Evolutionary conservation across 805 yeast species (phyloP).

Genomic region (Yamadazyma tumulicola): DNA sequence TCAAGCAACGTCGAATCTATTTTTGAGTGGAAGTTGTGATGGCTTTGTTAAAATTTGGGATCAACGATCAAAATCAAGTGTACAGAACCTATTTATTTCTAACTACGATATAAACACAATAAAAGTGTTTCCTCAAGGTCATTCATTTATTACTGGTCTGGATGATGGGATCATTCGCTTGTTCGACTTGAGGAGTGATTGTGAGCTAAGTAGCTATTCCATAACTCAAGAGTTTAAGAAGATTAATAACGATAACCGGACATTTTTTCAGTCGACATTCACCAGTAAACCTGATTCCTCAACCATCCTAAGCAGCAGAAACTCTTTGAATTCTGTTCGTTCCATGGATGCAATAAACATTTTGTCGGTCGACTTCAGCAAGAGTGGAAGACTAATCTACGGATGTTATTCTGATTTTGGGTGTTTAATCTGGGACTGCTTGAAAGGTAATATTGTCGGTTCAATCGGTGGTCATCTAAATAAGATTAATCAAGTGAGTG

Average conservation of each 20-base stretch:
- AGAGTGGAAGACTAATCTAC: conserved; percentile 70
- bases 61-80: conserved; percentile 45
- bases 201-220: conserved; percentile 54
- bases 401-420: conserved; percentile 74
- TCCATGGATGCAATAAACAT: conserved; percentile 44
- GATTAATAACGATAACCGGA: neutral
- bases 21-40: conserved; percentile 67
- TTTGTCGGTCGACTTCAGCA: conserved; percentile 66
- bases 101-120: conserved; percentile 60
- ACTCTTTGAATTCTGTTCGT: conserved; percentile 4
- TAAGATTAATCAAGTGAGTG: conserved; percentile 58
- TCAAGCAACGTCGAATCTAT: conserved; percentile 23
- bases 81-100: conserved; percentile 51
- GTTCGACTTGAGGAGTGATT: conserved; percentile 75
- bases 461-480: conserved; percentile 54
- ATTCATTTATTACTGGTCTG: conserved; percentile 68
- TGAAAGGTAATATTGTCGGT: conserved; percentile 64
- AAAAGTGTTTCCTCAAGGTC: conserved; percentile 65
- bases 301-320: conserved; percentile 3
- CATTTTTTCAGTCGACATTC: no score
- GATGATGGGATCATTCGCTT: conserved; percentile 73
- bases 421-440: conserved; percentile 73
- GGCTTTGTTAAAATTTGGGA: conserved; percentile 71
- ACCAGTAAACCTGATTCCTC: neutral
- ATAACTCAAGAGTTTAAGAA: conserved; percentile 9